phyloP scores from a whole-genome alignment of 1,139 yeast genomes.

The Yamadazyma buinensis region DNA sequence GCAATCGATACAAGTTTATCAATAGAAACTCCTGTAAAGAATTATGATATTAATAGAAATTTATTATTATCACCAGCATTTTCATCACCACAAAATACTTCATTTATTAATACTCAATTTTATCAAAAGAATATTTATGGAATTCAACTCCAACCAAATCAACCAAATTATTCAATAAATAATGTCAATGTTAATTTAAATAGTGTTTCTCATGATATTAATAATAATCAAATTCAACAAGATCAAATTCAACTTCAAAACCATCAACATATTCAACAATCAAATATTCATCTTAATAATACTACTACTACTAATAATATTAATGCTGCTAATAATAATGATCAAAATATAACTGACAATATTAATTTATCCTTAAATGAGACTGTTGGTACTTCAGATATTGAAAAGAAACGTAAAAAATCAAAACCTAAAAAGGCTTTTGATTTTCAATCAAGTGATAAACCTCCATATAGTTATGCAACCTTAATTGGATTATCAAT shows the following conservation, averaged over 20 bases:
- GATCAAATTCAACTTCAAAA: not conserved
- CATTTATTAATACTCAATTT: conserved; percentile 2
- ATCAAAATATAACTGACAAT: not conserved
- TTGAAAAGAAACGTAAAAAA: conserved; percentile 13
- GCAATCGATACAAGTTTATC: conserved; percentile 5
- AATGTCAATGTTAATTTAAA: not conserved
- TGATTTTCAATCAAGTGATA: conserved; percentile 45
- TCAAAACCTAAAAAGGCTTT: conserved; percentile 19
- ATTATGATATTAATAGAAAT: conserved; percentile 10
- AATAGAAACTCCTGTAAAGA: conserved; percentile 18
- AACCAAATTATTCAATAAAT: not conserved
- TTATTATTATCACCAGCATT: conserved; percentile 43
- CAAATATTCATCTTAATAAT: not conserved
- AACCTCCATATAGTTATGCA: conserved; percentile 95
- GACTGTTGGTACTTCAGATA: conserved; percentile 12
- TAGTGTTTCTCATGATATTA: not conserved
- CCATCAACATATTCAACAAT: not conserved
- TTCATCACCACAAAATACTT: conserved; percentile 38
- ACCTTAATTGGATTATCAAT: conserved; percentile 93
- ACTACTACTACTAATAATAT: not conserved
- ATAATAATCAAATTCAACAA: not conserved
- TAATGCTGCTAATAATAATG: not conserved
- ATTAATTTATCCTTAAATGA: not conserved
- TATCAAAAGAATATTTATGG: not conserved
- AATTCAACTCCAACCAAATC: not conserved